Base-by-base conservation (phyloP, 2,329 filamentous ascomycete genomes). In the Penicillium sclerotiorum region DNA sequence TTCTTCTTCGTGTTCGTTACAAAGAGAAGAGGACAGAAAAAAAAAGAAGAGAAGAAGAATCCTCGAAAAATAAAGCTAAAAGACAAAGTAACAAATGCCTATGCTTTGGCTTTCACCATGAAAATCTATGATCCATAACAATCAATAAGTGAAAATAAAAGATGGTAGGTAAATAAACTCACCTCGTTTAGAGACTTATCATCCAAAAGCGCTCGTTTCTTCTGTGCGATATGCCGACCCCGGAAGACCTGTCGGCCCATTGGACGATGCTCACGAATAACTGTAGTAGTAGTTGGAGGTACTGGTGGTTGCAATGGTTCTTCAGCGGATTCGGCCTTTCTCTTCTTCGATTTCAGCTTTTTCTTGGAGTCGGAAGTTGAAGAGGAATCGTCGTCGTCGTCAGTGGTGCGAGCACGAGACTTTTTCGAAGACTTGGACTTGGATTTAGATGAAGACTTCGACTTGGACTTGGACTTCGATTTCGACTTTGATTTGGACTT, bases 171-270 rank as follows among this genome's bases (percentile, higher is more conserved):
- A 9, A 15, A 8, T 39, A 21, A 15, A 64, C 76, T 70, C 74
- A 92, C 89, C 84, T 96, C 91, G 69, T 92, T 93, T 65, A 97
- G 73, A 12, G 91, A 89, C 64, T 87, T 85, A 41, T 86, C 81
- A 69, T 96, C 89, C 75, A 90, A 81, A 50, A 91, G 82, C 2
- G 92, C 91, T 75, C 87, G 83, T 62, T 85, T 86, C 77, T 97
- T 97, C 62, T 94, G 89, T 49, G 87, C 87, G 63, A 97, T 96
- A 70, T 92, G 90, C 52, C 90, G 81, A 59, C 89, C 85, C 56
- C 93, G 80, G 39, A 92, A 84, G 47, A 88, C 82, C 67, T 92
- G 89, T 56, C 90, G 82, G 41, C 80, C 84, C 21, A 80, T 77
- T 17, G 72, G 71, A 28, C 59, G 64, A 35, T 53, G 79, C 73